Percentiles rank a stretch among this genome's conserved stretches.
phyloP scores from a whole-genome alignment of 768 basidiomycete genomes.

The Trametes punicea region DNA sequence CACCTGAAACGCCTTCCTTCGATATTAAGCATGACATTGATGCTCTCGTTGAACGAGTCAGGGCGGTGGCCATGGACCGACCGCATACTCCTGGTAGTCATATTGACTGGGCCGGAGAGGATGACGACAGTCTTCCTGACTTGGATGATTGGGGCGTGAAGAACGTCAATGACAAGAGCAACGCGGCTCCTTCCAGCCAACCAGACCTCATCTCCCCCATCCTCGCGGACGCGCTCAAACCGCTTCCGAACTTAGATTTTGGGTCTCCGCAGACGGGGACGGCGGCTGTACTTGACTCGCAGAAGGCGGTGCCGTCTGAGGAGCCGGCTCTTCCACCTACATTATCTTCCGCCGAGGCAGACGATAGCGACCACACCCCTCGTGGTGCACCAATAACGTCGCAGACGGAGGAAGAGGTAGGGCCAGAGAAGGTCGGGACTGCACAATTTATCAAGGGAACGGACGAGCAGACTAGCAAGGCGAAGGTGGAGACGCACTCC shows the following conservation, averaged over 20 bases:
- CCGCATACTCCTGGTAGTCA: conserved; percentile 74
- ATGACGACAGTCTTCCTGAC: conserved; percentile 77
- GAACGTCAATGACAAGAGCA: conserved; percentile 5
- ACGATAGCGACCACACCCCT: conserved; percentile 5
- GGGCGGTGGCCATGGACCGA: conserved; percentile 69
- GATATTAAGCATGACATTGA: conserved; percentile 66
- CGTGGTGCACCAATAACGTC: neutral
- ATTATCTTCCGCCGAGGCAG: neutral
- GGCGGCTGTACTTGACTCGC: neutral
- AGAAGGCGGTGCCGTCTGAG: neutral
- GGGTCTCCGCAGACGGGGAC: conserved; percentile 8
- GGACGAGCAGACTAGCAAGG: neutral
- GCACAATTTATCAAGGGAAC: neutral
- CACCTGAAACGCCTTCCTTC: conserved; percentile 33
- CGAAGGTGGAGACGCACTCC: neutral
- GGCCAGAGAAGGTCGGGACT: neutral
- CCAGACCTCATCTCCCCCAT: conserved; percentile 57
- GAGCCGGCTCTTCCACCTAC: neutral
- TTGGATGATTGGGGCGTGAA: conserved; percentile 83
- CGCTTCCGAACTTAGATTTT: conserved; percentile 48
- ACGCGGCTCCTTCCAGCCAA: neutral
- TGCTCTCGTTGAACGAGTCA: conserved; percentile 72
- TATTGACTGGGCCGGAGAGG: conserved; percentile 88
- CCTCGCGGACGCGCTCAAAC: conserved; percentile 56
- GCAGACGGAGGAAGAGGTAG: neutral